Evolutionary conservation across 73 alveolate genomes (phyloP), one percentile per base, ranked within the genome.

Genomic region (Diophrys sp.): DNA sequence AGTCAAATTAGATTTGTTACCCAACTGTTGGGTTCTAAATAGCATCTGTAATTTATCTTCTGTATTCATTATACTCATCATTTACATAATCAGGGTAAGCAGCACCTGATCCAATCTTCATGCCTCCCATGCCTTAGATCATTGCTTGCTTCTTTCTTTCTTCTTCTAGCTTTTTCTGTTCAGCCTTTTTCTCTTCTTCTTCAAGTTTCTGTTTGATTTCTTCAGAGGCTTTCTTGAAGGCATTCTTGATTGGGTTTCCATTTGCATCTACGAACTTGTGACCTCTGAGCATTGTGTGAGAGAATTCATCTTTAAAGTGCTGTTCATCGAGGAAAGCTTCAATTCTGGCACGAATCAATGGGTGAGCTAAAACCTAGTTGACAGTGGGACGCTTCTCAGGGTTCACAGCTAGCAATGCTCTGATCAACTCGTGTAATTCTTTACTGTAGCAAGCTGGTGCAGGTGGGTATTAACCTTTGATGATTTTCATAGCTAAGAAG

Each of bases 321-420:
- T 83, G 71, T 72, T 91, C 94, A 26, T 76, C 88, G 28, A 91
- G 90, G 70, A 88, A 88, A 53, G 68, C 74, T 67, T 75, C 83
- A 34, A 91, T 91, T 69, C 97, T 87, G 57, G 73, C 31, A 72
- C 71, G 73, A 44, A 91, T 73, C 25, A 79, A 29, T 30, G 91
- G 93, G 69, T 71, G 28, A 26, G 25, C 75, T 75, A 75, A 56
- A 29, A 66, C 67, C 32, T 87, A 86, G 66, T 77, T 78, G 29
- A 93, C 88, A 70, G 75, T 88, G 18, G 96, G 95, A 53, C 98
- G 82, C 81, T 80, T 57, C 70, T 57, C 69, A 54, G 90, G 94
- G 70, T 90, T 92, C 30, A 87, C 77, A 67, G 75, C 69, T 27
- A 93, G 85, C 82, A 93, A 67, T 14, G 30, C 55, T 68, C 79